phyloP scores from a whole-genome alignment of 768 basidiomycete species.

The Leccinum imitatum region DNA sequence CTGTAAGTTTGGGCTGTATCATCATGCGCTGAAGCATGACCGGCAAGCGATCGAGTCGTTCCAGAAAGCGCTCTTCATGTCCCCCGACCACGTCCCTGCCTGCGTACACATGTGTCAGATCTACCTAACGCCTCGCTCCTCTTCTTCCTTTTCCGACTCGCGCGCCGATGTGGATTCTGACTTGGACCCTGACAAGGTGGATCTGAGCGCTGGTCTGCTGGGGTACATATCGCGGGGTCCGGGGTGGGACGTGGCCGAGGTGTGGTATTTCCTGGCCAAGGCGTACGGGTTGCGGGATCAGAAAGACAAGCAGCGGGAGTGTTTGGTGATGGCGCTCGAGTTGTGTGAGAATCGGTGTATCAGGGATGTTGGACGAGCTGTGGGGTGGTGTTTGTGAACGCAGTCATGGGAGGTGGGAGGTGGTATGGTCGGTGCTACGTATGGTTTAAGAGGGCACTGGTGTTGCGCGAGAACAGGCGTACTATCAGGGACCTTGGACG shows the following conservation, averaged over 20 bases:
- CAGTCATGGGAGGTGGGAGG: neutral
- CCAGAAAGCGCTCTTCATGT: slow-evolving; percentile 86
- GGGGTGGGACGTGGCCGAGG: slow-evolving; percentile 92
- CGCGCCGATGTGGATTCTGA: slow-evolving; percentile 4
- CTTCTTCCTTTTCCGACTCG: slow-evolving; percentile 18
- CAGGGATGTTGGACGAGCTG: slow-evolving; percentile 58
- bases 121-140: slow-evolving; percentile 50
- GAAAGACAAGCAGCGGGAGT: slow-evolving; percentile 71
- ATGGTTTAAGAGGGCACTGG: too few species aligned
- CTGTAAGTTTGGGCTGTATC: slow-evolving; percentile 82
- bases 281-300: slow-evolving; percentile 75
- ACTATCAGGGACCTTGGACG: too few species aligned
- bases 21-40: slow-evolving; percentile 55
- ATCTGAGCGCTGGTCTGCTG: slow-evolving; percentile 82
- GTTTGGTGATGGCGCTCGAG: slow-evolving; percentile 65
- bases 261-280: slow-evolving; percentile 90
- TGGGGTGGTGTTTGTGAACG: slow-evolving; percentile 64
- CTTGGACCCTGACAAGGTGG: slow-evolving; percentile 50
- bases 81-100: slow-evolving; percentile 76
- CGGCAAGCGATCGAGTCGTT: slow-evolving; percentile 72
- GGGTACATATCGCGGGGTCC: slow-evolving; percentile 71
- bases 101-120: slow-evolving; percentile 75
- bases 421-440: too few species aligned
- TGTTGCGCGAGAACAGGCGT: too few species aligned
- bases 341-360: slow-evolving; percentile 62